Base-by-base conservation (phyloP, 2,329 filamentous ascomycete species). In the Diatrype stigma region DNA sequence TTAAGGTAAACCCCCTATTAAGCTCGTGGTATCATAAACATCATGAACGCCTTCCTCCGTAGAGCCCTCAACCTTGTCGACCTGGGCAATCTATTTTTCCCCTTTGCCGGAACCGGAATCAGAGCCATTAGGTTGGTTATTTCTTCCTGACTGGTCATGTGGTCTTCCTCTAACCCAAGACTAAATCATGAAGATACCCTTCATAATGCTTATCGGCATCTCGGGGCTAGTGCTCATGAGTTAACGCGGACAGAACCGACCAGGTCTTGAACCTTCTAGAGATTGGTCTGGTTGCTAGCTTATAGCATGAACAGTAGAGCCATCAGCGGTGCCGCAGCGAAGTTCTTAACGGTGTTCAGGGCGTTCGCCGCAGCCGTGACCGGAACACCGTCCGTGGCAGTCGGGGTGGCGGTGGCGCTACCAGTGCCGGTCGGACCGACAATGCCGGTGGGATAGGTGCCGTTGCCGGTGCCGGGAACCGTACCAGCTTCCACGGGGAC, bases 401-500 rank as follows among this genome's bases (percentile, higher is more conserved):
- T 42, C 8, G 57, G 47, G 5, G 53, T 34, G 11, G 47, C 42
- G 44, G 35, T 45, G 11, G 38, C 22, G 19, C 47, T 34, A 38
- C 49, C 48, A 23, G 38, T 52, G 35, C 48, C 48, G 19, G 48
- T 55, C 2, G 63, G 54, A 45, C 49, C 52, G 6, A 23, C n/a
- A 17, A 44, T 34, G 17, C 12, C 14, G 6, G 56, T 46, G 3
- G 55, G 46, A 28, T 46, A 45, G 28, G 48, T 56, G 34, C 50
- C 51, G 44, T 60, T 60, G 42, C 51, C 34, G 14, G 4, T 37
- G 12, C 34, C 34, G 38, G n/a, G n/a, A n/a, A n/a, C 50, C 51
- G 45, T 60, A 45, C 52, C 51, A n/a, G 48, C 52, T 21, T 35
- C 28, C 21, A 65, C 53, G 46, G 69, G 54, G 23, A 61, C 66